Evolutionary conservation across 257 asterid genomes (phyloP), one percentile per base, ranked within the genome.

Genomic region (Apocynum venetum): DNA sequence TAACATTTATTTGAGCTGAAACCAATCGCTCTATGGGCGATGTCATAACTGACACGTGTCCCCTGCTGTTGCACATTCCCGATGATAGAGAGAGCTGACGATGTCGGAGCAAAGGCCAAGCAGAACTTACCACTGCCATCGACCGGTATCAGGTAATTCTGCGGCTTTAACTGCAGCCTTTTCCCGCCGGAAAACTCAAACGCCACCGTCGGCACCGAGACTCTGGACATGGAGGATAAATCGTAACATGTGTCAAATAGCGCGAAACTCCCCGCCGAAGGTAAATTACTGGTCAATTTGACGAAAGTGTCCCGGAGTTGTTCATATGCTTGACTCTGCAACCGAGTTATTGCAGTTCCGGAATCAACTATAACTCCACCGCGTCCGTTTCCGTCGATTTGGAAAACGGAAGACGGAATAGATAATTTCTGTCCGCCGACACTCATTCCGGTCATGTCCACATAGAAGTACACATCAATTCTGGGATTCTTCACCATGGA

Each of bases 1-100:
- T 86, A 94, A 81, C 98, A 94, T 80, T 92, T 92, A 80, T 92
- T 84, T 0, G 91, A 89, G 75, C 91, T 92, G 79, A 95, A 95
- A 0, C 88, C 96, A 71, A 95, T 84, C 35, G 72, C 56, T 6
- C 75, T 89, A 47, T 83, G 85, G 36, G 87, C 97, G 73, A 91
- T 69, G 72, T 92, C 86, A 74, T 82, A 92, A 77, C 78, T 87
- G 80, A 94, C 96, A 84, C 98, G 93, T 75, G 87, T 91, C 88
- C 97, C 95, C 77, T 92, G 97, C 73, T 94, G 98, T 87, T 94
- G 98, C 51, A 87, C 78, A 44, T 91, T 94, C 10, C 98, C 98
- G 73, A 94, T 91, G 48, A 94, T 91, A 8, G 92, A 89, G 79
- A 88, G 78, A 20, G 85, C n/a, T n/a, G 85, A 88, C 8, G 69